Conservation (phyloP, 1,284 basidiomycete species). For the Somion occarium region DNA sequence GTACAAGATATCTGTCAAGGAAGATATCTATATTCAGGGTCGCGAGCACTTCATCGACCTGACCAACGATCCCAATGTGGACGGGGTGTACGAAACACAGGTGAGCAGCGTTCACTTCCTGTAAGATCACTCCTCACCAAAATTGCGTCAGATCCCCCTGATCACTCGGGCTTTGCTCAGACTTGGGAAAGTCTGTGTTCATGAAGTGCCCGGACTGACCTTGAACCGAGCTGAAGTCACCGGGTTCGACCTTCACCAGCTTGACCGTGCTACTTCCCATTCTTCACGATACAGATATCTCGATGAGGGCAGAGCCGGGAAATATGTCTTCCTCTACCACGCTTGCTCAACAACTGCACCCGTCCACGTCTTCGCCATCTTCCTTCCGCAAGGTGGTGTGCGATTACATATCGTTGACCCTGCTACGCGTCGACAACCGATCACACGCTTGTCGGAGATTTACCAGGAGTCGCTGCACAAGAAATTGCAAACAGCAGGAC, state of each 20-base stretch:
- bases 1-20: constrained; percentile 81
- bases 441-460: constrained; percentile 71
- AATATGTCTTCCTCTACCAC: constrained; percentile 93
- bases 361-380: constrained; percentile 90
- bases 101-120: constrained; percentile 32
- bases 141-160: constrained; percentile 66
- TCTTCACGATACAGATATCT: constrained; percentile 74
- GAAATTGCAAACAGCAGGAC: constrained; percentile 36
- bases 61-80: constrained; percentile 92
- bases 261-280: constrained; percentile 60
- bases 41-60: constrained; percentile 91
- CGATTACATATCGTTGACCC: constrained; percentile 91
- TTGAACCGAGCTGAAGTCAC: constrained; percentile 81
- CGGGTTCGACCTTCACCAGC: constrained; percentile 84
- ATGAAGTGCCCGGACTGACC: constrained; percentile 66
- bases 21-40: constrained; percentile 80
- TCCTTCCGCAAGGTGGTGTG: constrained; percentile 69
- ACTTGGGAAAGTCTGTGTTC: constrained; percentile 80
- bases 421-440: constrained; percentile 78
- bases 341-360: constrained; percentile 67
- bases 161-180: constrained; percentile 80
- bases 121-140: constrained; percentile 10
- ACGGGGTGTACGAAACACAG: constrained; percentile 94
- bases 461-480: constrained; percentile 61
- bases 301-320: constrained; percentile 65